These are phyloP conservation scores for Psilocybe azurescens DNA, from an alignment of 768 basidiomycete genomes.

Conservation along the genomic window DNA sequence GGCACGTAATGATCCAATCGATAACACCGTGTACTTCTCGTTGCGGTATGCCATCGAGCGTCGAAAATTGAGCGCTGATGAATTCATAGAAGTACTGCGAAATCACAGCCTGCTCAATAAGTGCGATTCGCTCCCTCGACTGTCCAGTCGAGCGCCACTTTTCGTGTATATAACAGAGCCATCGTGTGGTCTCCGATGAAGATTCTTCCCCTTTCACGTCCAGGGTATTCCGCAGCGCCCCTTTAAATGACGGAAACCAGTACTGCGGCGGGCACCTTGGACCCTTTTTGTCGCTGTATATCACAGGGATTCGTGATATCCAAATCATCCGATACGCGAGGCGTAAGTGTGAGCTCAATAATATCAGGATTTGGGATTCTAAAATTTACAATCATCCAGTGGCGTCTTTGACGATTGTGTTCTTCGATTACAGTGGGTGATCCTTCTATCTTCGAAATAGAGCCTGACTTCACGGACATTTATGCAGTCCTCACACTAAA, in stretches of 20 bases:
- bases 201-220: not conserved
- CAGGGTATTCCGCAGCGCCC: not conserved
- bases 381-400: not conserved
- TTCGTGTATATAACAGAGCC: not conserved
- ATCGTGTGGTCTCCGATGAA: not conserved
- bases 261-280: not conserved
- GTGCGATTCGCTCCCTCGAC: not conserved
- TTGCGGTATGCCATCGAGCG: not conserved
- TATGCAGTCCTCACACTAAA: not conserved
- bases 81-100: not conserved
- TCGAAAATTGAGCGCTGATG: not conserved
- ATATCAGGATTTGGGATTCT: not conserved
- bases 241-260: not conserved
- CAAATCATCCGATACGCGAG: not conserved
- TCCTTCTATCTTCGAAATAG: not conserved
- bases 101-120: not conserved
- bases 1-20: not conserved
- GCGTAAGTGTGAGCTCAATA: not conserved
- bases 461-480: not conserved
- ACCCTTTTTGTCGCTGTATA: not conserved
- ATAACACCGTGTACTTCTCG: not conserved
- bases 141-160: not conserved
- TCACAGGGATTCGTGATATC: not conserved
- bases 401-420: constrained; percentile 1
- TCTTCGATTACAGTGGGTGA: not conserved